These are phyloP conservation scores for Kazachstania sp. DNA, from an alignment of 1,139 yeast genomes.

Conservation along the genomic window DNA sequence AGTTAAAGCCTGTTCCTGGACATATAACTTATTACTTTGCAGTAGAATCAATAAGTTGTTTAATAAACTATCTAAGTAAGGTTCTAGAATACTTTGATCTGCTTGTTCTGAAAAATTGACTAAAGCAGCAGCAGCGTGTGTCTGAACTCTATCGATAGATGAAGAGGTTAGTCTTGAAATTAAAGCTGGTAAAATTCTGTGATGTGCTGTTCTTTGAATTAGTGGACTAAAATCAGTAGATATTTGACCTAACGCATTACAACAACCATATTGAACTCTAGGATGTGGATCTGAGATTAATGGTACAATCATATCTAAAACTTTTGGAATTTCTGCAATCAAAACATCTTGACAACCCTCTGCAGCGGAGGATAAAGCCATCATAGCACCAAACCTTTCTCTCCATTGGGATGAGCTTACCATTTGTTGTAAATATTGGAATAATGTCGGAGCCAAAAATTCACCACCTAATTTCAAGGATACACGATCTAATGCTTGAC, in stretches of 20 bases:
- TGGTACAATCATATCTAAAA: conserved; percentile 78
- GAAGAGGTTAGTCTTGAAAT: conserved; percentile 65
- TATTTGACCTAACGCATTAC: conserved; percentile 94
- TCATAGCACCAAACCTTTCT: conserved; percentile 91
- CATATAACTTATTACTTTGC: conserved; percentile 81
- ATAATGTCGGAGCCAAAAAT: conserved; percentile 73
- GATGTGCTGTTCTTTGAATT: conserved; percentile 75
- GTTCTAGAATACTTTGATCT: conserved; percentile 75
- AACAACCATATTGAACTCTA: conserved; percentile 94
- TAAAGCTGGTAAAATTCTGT: conserved; percentile 75
- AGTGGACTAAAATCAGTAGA: conserved; percentile 94
- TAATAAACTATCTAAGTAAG: conserved; percentile 75
- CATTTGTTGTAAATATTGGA: conserved; percentile 82
- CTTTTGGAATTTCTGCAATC: conserved; percentile 69
- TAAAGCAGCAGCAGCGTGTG: conserved; percentile 97
- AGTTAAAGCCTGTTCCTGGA: conserved; percentile 93
- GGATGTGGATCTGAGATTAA: conserved; percentile 75
- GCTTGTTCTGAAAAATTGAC: conserved; percentile 94
- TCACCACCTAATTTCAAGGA: conserved; percentile 78
- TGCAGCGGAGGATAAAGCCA: conserved; percentile 95
- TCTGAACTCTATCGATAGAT: conserved; percentile 85
- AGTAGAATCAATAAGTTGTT: conserved; percentile 65
- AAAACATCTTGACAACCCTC: conserved; percentile 93
- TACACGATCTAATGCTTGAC: conserved; percentile 87
- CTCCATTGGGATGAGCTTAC: conserved; percentile 72